These are phyloP conservation scores for Citrus maxima DNA, from an alignment of 345 rosid species.

Conservation along the genomic window DNA sequence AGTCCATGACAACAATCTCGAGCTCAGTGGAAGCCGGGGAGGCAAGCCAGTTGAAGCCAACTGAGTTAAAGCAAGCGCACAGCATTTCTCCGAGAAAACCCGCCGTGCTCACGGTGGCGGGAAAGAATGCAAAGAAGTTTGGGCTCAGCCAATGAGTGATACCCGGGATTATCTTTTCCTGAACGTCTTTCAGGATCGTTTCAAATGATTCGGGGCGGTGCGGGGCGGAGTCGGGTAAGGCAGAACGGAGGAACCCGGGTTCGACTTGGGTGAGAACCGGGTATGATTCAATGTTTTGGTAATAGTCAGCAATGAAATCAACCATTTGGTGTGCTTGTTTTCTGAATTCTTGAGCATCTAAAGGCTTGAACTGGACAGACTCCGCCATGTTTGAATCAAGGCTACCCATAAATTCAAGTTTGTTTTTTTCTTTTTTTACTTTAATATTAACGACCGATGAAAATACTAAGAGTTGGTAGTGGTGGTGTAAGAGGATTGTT, in stretches of 20 bases:
- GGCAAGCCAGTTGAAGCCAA: conserved; percentile 43
- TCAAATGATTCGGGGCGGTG: conserved; percentile 28
- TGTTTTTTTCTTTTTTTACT: too few species aligned
- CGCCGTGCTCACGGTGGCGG: conserved; percentile 27
- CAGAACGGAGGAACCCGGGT: conserved; percentile 24
- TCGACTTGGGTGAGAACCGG: conserved; percentile 49
- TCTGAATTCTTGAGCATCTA: conserved; percentile 37
- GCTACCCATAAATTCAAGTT: conserved; percentile 20
- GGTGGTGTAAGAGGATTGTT: neutral
- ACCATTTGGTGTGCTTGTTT: conserved; percentile 43
- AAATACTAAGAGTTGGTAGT: neutral
- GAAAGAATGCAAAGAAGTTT: conserved; percentile 40
- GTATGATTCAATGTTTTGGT: conserved; percentile 30
- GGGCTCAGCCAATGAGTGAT: conserved; percentile 55
- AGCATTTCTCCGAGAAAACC: conserved; percentile 44
- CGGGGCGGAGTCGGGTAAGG: conserved; percentile 26
- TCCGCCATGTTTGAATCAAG: conserved; percentile 15
- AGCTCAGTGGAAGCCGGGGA: conserved; percentile 43
- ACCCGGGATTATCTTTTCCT: conserved; percentile 36
- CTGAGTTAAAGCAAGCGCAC: conserved; percentile 39
- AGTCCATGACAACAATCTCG: conserved; percentile 43
- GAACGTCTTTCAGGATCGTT: conserved; percentile 26
- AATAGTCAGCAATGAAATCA: conserved; percentile 50
- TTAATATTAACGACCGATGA: neutral
- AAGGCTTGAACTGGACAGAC: conserved; percentile 22